These are phyloP conservation scores for Friedmanniomyces endolithicus DNA, from an alignment of 495 filamentous ascomycete genomes.

Conservation along the genomic window DNA sequence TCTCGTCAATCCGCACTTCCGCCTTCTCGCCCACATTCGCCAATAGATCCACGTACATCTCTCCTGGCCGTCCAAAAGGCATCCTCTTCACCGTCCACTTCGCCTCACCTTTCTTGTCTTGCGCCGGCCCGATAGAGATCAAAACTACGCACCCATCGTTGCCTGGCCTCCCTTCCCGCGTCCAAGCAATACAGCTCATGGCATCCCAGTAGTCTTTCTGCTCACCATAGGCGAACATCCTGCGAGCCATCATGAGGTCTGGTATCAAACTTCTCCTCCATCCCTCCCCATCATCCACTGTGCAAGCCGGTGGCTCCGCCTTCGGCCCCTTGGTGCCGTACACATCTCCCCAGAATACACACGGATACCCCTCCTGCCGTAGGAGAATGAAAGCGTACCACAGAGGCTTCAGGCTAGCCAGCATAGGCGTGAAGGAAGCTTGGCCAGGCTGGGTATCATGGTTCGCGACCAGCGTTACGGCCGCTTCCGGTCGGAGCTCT, in stretches of 20 bases:
- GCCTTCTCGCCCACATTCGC: slow-evolving; percentile 13
- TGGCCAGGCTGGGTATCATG: slow-evolving; percentile 34
- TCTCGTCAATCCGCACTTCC: slow-evolving; percentile 29
- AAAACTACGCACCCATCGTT: slow-evolving; percentile 24
- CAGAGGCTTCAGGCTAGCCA: slow-evolving; percentile 29
- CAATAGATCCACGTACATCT: slow-evolving; percentile 29
- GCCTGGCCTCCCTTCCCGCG: slow-evolving; percentile 33
- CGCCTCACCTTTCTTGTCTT: neutral
- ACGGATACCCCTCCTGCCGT: slow-evolving; percentile 52
- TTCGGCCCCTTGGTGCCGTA: slow-evolving; percentile 51
- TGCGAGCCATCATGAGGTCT: slow-evolving; percentile 49
- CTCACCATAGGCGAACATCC: slow-evolving; percentile 55
- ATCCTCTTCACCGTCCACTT: slow-evolving; percentile 21
- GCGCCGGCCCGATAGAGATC: neutral
- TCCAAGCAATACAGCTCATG: slow-evolving; percentile 57
- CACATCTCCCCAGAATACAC: slow-evolving; percentile 62
- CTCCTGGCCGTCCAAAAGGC: slow-evolving; percentile 25
- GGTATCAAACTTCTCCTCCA: slow-evolving; percentile 41
- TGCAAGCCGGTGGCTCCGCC: slow-evolving; percentile 45
- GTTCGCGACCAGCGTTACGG: slow-evolving; percentile 40
- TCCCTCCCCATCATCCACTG: neutral
- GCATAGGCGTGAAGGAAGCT: slow-evolving; percentile 28
- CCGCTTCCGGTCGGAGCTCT: slow-evolving; percentile 43
- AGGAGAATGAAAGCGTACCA: slow-evolving; percentile 48
- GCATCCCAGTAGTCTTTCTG: slow-evolving; percentile 59